Conservation (phyloP, 176 grass and related monocot species). For the Panicum miliaceum region DNA sequence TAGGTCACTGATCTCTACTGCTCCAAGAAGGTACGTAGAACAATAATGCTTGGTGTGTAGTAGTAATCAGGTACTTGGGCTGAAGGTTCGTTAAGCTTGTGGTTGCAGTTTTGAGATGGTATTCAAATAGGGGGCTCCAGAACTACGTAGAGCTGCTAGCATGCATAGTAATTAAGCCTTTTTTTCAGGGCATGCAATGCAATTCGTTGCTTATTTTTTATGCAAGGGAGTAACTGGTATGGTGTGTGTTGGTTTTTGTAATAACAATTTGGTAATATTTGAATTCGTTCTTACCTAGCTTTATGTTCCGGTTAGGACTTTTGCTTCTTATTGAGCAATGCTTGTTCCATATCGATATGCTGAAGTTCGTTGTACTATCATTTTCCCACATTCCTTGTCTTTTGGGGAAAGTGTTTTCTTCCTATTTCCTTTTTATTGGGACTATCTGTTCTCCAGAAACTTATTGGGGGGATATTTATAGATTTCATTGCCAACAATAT, state of each 20-base stretch:
- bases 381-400: background rate
- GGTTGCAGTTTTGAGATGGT: constrained; percentile 28
- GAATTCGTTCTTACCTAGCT: background rate
- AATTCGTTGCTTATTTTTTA: constrained; percentile 52
- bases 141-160: constrained; percentile 15
- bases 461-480: background rate
- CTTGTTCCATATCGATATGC: background rate
- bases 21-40: constrained; percentile 51
- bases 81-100: constrained; percentile 34
- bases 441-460: background rate
- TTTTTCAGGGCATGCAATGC: constrained; percentile 35
- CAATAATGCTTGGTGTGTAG: constrained; percentile 30
- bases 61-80: background rate
- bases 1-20: constrained; percentile 8
- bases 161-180: background rate
- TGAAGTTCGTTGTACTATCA: background rate
- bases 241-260: constrained; percentile 42
- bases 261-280: constrained; percentile 40
- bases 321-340: background rate
- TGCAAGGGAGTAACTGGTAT: constrained; percentile 29
- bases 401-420: background rate
- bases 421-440: background rate
- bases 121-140: constrained; percentile 13
- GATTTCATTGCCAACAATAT: background rate
- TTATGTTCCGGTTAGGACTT: constrained; percentile 18